Evolutionary conservation across 352 stramenopile genomes (phyloP), one percentile per base, ranked within the genome.

Genomic region (Phytophthora hybrid): DNA sequence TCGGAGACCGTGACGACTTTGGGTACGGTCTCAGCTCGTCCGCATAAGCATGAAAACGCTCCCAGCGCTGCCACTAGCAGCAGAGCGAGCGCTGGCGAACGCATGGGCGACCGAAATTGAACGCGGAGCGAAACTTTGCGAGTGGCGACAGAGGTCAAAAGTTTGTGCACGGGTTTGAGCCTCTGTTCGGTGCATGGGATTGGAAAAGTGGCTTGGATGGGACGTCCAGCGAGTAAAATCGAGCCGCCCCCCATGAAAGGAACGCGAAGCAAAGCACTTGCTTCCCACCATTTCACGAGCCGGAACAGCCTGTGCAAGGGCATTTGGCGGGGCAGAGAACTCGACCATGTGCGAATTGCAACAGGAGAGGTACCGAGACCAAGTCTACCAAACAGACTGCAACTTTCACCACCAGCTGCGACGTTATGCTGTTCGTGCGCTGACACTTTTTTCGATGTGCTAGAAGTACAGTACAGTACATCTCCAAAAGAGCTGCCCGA

Each of bases 171-270:
- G 5, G 26, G 26, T 31, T 26, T 29, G 19, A 2, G 46, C 16
- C 18, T 54, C 47, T 54, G 47, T 29, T 54, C 47, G 47, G 47
- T 54, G 47, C 26, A 53, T 51, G 31, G n/a, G 51, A 58, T 54
- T 31, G 54, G 59, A 55, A 52, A 66, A 13, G 53, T 71, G 66
- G 58, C 19, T 60, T 46, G 47, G 71, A 78, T 77, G 71, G 49
- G 65, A 66, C 52, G 37, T 41, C 34, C n/a, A 7, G 5, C 58
- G 65, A 39, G 71, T 74, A 78, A 37, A 78, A 32, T 78, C 66
- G 60, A 75, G 66, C 39, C 71, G 34, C 47, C 3, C 44, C 44
- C 2, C 3, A 31, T 3, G 26, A 31, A 31, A 54, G 47, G 47
- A 54, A 4, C 47, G 47, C 8, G 47, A 54, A 54, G 47, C 47